phyloP scores from a whole-genome alignment of 306 rosid genomes.

The Datisca glomerata region DNA sequence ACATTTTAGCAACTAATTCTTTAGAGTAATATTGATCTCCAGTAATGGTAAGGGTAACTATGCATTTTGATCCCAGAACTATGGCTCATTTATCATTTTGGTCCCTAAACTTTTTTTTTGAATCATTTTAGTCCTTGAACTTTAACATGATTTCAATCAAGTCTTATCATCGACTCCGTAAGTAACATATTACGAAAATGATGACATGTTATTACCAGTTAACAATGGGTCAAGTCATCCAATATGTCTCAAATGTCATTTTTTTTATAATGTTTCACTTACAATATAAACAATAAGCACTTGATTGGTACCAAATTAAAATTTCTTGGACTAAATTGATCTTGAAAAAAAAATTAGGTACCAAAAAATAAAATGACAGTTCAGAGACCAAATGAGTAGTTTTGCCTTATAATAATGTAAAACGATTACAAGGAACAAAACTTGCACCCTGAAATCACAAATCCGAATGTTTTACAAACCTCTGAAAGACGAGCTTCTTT shows the following conservation, averaged over 20 bases:
- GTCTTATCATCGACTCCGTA: too few relatives aligned
- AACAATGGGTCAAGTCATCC: too few relatives aligned
- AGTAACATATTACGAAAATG: too few relatives aligned
- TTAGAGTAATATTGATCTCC: slow-evolving; percentile 8
- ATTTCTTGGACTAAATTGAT: too few relatives aligned
- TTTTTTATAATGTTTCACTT: too few relatives aligned
- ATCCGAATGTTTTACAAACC: slow-evolving; percentile 23
- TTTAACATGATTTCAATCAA: not conserved
- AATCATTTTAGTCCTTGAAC: not conserved
- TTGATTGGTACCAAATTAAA: too few relatives aligned
- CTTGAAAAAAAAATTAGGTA: not conserved
- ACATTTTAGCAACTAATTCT: slow-evolving; percentile 12
- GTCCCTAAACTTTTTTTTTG: not conserved
- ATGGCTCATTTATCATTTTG: not conserved
- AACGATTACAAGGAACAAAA: not conserved
- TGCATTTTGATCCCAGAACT: not conserved
- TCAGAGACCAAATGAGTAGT: not conserved
- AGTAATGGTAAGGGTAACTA: not conserved
- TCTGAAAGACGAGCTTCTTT: slow-evolving; percentile 59
- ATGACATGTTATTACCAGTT: too few relatives aligned
- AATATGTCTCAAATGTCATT: too few relatives aligned
- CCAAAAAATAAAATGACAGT: not conserved
- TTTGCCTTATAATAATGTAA: too few relatives aligned
- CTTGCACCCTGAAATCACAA: not conserved
- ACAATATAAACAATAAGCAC: too few relatives aligned